Conservation (phyloP, 495 filamentous ascomycete genomes). For the Bacidia rubella region DNA sequence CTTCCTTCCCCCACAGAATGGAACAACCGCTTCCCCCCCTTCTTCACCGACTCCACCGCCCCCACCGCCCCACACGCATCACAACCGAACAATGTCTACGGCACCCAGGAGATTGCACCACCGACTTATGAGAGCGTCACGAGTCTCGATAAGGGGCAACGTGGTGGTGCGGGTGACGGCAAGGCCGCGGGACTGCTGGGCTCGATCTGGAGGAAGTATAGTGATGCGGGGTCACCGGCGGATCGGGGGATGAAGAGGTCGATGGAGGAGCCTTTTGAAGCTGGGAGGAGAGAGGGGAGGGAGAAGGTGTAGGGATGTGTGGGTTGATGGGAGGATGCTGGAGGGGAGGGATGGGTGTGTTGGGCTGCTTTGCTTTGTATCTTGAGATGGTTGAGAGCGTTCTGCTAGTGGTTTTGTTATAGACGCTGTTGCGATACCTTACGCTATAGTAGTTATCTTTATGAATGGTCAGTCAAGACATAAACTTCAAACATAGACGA, state of each 20-base stretch:
- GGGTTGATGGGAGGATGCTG: neutral
- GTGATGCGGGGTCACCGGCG: neutral
- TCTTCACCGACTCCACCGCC: neutral
- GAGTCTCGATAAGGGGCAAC: too few species aligned
- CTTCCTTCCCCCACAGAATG: neutral
- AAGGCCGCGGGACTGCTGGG: neutral
- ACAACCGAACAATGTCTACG: neutral
- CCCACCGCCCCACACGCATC: neutral
- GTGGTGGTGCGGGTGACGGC: too few species aligned
- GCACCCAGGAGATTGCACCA: neutral
- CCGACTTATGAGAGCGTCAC: slow-evolving; percentile 2
- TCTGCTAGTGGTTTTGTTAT: too few species aligned
- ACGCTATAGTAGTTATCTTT: too few species aligned
- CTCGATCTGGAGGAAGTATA: neutral
- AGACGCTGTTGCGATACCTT: too few species aligned
- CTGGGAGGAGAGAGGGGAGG: neutral
- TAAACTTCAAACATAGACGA: too few species aligned
- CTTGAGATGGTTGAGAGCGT: too few species aligned
- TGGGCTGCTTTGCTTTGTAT: too few species aligned
- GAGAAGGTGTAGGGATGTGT: neutral
- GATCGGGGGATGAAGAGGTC: neutral
- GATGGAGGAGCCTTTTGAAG: neutral
- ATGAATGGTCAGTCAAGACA: too few species aligned
- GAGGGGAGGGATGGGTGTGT: too few species aligned
- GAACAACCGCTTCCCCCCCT: neutral